Evolutionary conservation across 352 stramenopile genomes (phyloP).

Genomic region (Phytopythium montanum): DNA sequence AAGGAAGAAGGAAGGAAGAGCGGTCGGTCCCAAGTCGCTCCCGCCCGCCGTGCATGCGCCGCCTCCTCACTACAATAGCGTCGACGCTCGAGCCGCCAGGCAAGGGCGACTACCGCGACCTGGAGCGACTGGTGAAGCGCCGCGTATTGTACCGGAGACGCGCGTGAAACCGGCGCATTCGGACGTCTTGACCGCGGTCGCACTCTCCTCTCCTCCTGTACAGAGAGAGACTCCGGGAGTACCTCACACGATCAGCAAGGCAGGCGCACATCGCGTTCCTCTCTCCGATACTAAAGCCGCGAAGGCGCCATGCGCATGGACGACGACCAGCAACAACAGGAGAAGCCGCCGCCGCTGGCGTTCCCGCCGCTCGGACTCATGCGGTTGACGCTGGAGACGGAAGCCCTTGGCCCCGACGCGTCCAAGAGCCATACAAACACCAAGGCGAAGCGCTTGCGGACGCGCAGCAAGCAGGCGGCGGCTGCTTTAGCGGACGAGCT

Average conservation of each 20-base stretch:
- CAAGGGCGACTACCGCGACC: too few relatives aligned
- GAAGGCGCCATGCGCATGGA: neutral
- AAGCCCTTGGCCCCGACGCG: slow-evolving; percentile 10
- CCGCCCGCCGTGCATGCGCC: too few relatives aligned
- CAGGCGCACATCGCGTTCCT: neutral
- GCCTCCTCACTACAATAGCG: too few relatives aligned
- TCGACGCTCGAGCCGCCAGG: too few relatives aligned
- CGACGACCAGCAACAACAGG: neutral
- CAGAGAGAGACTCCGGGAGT: slow-evolving; percentile 3
- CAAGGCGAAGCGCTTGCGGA: neutral
- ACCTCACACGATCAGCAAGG: neutral
- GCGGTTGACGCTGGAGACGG: slow-evolving; percentile 11
- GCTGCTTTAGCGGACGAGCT: slow-evolving; percentile 14
- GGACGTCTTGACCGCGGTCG: neutral
- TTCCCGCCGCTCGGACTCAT: slow-evolving; percentile 6
- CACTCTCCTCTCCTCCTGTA: neutral
- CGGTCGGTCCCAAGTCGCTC: too few relatives aligned
- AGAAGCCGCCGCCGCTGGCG: neutral
- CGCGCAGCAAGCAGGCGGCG: slow-evolving; percentile 5
- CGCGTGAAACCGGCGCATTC: neutral
- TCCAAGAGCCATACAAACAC: slow-evolving; percentile 3
- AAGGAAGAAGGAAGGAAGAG: neutral
- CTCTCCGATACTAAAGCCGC: neutral
- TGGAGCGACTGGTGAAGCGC: too few relatives aligned
- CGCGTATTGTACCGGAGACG: too few relatives aligned